Percentiles rank a stretch among this genome's conserved stretches.
Evolutionary conservation across 345 rosid species (phyloP).

Genomic region (Euclidium syriacum): DNA sequence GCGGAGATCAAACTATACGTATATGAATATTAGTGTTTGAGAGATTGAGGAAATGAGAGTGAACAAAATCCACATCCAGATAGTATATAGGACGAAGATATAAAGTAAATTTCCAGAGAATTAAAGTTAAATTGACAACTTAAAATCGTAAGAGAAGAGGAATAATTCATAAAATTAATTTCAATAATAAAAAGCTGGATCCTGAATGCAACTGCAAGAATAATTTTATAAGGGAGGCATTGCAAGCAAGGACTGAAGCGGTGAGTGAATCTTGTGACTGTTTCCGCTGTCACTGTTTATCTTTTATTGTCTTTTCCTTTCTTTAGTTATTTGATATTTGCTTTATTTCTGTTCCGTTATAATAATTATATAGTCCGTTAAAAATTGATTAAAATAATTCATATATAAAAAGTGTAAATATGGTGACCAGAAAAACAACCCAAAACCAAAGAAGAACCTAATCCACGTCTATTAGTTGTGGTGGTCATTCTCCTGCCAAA

Average conservation of each 20-base stretch:
- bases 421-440: constrained; percentile 26
- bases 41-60: not conserved
- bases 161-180: not conserved
- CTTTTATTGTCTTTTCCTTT: constrained; percentile 34
- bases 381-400: not conserved
- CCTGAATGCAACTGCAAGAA: constrained; percentile 22
- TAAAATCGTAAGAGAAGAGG: constrained; percentile 9
- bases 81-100: too few species aligned
- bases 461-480: constrained; percentile 69
- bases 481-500: constrained; percentile 49
- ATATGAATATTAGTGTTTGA: not conserved
- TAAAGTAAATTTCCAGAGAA: not conserved
- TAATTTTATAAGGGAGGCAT: not conserved
- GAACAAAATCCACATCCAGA: not conserved
- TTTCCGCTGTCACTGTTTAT: constrained; percentile 42
- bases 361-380: constrained; percentile 24
- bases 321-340: constrained; percentile 36
- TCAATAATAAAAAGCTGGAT: not conserved
- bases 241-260: constrained; percentile 24
- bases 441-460: constrained; percentile 46
- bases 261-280: constrained; percentile 36
- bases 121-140: not conserved
- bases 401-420: constrained; percentile 8
- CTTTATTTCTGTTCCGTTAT: constrained; percentile 37
- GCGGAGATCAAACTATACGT: too few species aligned